Percentiles rank a stretch among this genome's conserved stretches.
phyloP scores from a whole-genome alignment of 2,329 filamentous ascomycete genomes.

The Sordariomycetes sp. region DNA sequence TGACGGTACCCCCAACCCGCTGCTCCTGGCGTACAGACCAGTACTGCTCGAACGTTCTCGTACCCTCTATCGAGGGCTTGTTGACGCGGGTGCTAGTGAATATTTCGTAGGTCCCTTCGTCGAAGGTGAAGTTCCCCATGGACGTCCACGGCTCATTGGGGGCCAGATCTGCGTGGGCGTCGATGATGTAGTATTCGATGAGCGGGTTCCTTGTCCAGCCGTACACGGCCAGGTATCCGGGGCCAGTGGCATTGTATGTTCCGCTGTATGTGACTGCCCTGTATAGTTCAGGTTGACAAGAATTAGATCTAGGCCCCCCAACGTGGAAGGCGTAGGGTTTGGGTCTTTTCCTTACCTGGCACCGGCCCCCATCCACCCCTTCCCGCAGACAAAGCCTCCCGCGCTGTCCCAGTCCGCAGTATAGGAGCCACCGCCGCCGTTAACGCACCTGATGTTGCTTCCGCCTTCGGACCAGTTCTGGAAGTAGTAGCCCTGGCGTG shows the following conservation, averaged over 20 bases:
- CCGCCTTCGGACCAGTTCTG: slow-evolving; percentile 33
- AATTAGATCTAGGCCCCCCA: neutral
- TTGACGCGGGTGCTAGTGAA: slow-evolving; percentile 24
- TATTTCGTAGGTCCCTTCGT: slow-evolving; percentile 26
- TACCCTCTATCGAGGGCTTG: slow-evolving; percentile 36
- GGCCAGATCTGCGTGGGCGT: slow-evolving; percentile 24
- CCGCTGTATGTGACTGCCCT: slow-evolving; percentile 17
- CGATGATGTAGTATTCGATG: slow-evolving; percentile 26
- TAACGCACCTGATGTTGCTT: slow-evolving; percentile 30
- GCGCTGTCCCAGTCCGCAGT: slow-evolving; percentile 29
- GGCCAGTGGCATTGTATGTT: slow-evolving; percentile 18
- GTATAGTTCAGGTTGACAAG: neutral
- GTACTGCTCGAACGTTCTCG: slow-evolving; percentile 39
- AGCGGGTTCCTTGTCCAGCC: slow-evolving; percentile 24
- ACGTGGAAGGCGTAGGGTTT: neutral
- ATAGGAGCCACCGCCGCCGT: slow-evolving; percentile 30
- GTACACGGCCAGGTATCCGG: slow-evolving; percentile 22
- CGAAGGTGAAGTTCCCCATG: slow-evolving; percentile 22
- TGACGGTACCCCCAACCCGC: slow-evolving; percentile 38
- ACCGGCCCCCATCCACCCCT: slow-evolving; percentile 44
- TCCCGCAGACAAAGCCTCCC: slow-evolving; percentile 46
- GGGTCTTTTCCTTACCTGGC: slow-evolving; percentile 32
- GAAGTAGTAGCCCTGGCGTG: neutral
- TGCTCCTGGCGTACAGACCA: slow-evolving; percentile 40
- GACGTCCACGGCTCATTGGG: slow-evolving; percentile 20